Percentiles rank a stretch among this genome's conserved stretches.
Conservation (phyloP, 257 asterid genomes). For the Catharanthus roseus region DNA sequence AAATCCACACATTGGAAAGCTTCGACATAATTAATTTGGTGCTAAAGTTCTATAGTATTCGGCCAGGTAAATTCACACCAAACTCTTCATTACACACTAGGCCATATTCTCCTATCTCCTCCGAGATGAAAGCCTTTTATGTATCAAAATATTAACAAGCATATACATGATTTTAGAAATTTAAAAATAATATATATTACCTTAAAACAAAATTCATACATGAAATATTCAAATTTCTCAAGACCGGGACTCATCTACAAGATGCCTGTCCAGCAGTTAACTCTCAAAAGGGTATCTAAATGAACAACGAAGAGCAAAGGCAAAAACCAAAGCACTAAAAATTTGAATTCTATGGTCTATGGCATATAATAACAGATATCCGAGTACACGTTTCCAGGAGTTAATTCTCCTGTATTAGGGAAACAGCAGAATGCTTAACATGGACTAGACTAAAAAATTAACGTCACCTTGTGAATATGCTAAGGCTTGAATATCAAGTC, state of each 20-base stretch:
- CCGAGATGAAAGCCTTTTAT: neutral
- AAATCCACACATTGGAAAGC: neutral
- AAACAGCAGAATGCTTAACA: neutral
- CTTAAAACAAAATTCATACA: neutral
- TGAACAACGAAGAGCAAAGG: neutral
- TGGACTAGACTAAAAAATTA: neutral
- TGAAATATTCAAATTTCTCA: neutral
- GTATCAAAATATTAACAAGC: neutral
- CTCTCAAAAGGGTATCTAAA: neutral
- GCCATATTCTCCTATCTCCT: too few species aligned
- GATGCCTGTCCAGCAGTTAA: neutral
- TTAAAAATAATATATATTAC: too few species aligned
- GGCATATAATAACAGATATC: neutral
- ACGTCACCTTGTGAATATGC: neutral
- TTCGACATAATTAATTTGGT: too few species aligned
- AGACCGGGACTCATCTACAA: neutral
- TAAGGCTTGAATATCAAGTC: neutral
- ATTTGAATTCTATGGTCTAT: neutral
- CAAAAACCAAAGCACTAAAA: neutral
- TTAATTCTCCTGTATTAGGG: neutral
- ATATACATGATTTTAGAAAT: neutral
- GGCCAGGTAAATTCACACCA: neutral
- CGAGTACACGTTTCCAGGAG: neutral
- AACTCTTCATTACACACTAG: neutral
- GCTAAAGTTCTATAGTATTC: neutral